A percentile compares a stretch with the other conserved stretches of the same genome.
These are phyloP conservation scores for Dictyostelium intermedium DNA, from an alignment of 78 protist species.

Conservation along the genomic window DNA sequence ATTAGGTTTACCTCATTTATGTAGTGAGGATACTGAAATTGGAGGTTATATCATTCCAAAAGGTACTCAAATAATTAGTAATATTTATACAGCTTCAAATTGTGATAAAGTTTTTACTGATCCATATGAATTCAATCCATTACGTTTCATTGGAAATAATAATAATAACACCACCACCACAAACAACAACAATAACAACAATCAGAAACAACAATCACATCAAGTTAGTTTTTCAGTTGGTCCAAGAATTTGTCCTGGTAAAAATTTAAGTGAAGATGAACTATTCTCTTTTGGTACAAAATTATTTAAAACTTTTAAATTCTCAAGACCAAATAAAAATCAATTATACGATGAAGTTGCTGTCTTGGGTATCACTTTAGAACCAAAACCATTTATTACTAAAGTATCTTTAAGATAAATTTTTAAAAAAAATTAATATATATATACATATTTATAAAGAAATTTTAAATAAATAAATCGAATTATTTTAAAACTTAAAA, in stretches of 20 bases:
- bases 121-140: conserved; percentile 43
- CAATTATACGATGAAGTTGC: neutral
- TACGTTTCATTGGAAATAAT: conserved; percentile 9
- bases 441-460: neutral
- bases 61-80: conserved; percentile 10
- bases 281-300: conserved; percentile 18
- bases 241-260: conserved; percentile 38
- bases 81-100: neutral
- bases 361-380: neutral
- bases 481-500: neutral
- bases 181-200: neutral
- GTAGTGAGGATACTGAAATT: conserved; percentile 5
- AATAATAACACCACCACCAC: neutral
- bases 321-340: neutral
- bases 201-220: neutral
- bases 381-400: neutral
- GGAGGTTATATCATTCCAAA: conserved; percentile 54
- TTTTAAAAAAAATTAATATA: neutral
- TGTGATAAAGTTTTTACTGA: neutral
- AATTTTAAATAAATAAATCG: neutral
- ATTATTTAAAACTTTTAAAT: conserved; percentile 12
- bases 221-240: neutral
- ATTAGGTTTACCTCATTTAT: conserved; percentile 4
- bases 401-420: neutral
- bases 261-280: conserved; percentile 11